A percentile compares a stretch with the other conserved stretches of the same genome.
Conservation (phyloP, 305 asterid genomes). For the Petunia hybrid region DNA sequence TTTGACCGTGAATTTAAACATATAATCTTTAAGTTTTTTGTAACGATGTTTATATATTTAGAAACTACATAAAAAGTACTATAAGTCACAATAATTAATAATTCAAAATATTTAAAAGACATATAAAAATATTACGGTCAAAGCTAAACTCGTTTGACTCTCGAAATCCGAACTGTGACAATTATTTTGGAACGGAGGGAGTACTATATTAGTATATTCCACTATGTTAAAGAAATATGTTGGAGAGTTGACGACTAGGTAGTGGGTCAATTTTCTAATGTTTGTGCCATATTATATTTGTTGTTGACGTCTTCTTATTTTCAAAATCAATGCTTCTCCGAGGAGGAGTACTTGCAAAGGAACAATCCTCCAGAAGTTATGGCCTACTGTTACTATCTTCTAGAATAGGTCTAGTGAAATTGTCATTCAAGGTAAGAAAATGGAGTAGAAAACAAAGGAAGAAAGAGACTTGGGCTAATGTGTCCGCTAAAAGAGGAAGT, state of each 20-base stretch:
- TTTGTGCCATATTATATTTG: not conserved
- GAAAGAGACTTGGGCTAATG: not conserved
- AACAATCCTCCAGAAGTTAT: not conserved
- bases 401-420: not conserved
- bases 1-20: no score
- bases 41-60: no score
- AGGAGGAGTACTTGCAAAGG: not conserved
- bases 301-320: not conserved
- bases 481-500: not conserved
- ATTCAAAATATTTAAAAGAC: no score
- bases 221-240: no score
- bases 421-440: not conserved
- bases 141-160: no score
- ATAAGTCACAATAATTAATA: no score
- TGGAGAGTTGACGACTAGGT: not conserved
- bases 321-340: not conserved
- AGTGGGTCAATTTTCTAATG: not conserved
- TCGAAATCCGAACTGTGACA: no score
- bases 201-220: no score
- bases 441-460: not conserved
- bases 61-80: no score
- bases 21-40: no score
- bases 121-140: no score
- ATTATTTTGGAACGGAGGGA: no score
- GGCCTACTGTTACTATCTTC: not conserved